Evolutionary conservation across 768 basidiomycete species (phyloP), one percentile per base, ranked within the genome.

Genomic region (Albatrellus ellisii): DNA sequence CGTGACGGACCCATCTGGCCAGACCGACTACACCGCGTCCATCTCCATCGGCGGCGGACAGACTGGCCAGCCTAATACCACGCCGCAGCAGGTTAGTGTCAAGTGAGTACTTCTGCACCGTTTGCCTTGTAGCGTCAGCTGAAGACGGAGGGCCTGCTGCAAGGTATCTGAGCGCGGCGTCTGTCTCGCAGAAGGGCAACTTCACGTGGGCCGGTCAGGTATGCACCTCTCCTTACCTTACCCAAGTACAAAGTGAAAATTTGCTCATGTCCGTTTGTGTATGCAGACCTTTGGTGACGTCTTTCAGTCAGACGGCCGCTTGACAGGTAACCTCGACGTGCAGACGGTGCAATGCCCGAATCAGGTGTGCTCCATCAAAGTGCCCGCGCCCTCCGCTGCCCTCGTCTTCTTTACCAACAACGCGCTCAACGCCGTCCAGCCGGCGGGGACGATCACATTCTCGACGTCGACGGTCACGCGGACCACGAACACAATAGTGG

Each of bases 181-280:
- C 70, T 1, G 75, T 83, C 3, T 61, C 72, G 1, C 69, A 74
- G 44, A 77, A 73, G 53, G 65, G 62, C 40, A 76, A 82, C 52
- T 73, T 86, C 44, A 78, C 74, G 0, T 88, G 85, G 83, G 85
- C 79, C 3, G 75, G 75, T 4, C 86, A 83, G 62, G 79, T 79
- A 35, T 26, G 66, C 47, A 7, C 3, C 29, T 3, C 7, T 7
- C 29, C 7, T 12, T 17, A 17, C 29, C 17, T 9, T 39, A 36
- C 36, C 11, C 6, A 32, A 6, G 17, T 9, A 24, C 26, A 20
- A n/a, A 15, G 18, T 3, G 34, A 22, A 17, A 33, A 15, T 35
- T 1, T 11, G n/a, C 24, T 28, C 14, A 25, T 22, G 14, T 36
- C 14, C 42, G 33, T 39, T 46, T 39, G 12, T 24, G 18, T 26